Evolutionary conservation across 1,139 yeast genomes (phyloP).

Genomic region (Debaryomycetaceae sp.): DNA sequence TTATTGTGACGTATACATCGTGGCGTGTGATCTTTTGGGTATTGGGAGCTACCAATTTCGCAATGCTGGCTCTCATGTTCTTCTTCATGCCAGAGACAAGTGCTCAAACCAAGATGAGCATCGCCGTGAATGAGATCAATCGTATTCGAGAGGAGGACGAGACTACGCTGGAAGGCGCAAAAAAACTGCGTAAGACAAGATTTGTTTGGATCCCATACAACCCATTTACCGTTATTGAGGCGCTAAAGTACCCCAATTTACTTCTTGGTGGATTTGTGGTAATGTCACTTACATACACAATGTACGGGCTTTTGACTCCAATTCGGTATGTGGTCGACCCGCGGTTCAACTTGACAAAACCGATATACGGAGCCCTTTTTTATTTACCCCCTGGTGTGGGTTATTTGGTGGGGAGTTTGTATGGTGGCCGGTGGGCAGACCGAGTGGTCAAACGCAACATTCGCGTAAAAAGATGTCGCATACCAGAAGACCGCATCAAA

Average conservation of each 20-base stretch:
- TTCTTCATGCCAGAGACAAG: conserved; percentile 41
- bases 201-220: conserved; percentile 39
- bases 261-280: conserved; percentile 41
- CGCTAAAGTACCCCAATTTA: conserved; percentile 38
- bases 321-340: conserved; percentile 52
- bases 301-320: conserved; percentile 51
- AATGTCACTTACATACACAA: conserved; percentile 37
- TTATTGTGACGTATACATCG: conserved; percentile 42
- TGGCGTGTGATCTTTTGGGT: conserved; percentile 52
- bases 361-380: conserved; percentile 46
- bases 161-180: conserved; percentile 16
- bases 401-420: conserved; percentile 40
- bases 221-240: conserved; percentile 37
- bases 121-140: conserved; percentile 12
- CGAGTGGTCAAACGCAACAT: conserved; percentile 37
- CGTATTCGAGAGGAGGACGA: conserved; percentile 10
- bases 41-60: conserved; percentile 36
- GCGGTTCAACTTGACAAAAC: conserved; percentile 40
- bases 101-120: conserved; percentile 20
- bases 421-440: conserved; percentile 52
- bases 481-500: conserved; percentile 50
- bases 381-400: conserved; percentile 53
- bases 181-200: no score
- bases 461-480: no score
- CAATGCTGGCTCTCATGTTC: conserved; percentile 23